phyloP scores from a whole-genome alignment of 2,329 filamentous ascomycete species.

The Colletotrichum liaoningense region DNA sequence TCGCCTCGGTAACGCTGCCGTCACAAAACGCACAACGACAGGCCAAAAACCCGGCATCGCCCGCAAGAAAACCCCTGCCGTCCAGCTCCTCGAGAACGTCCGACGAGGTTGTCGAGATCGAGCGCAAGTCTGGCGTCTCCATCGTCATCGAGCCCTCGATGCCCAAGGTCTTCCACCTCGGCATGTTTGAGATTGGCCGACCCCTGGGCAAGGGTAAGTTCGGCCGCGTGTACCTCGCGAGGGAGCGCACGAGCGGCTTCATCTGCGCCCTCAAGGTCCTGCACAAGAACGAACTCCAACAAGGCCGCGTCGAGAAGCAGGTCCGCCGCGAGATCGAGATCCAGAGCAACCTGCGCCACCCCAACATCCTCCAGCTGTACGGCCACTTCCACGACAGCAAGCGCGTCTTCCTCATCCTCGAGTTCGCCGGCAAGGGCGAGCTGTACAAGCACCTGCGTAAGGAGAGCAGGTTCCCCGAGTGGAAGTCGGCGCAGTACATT shows the following conservation, averaged over 20 bases:
- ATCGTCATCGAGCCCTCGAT: constrained; percentile 67
- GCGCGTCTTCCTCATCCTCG: constrained; percentile 87
- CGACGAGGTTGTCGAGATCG: constrained; percentile 62
- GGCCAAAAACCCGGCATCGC: constrained; percentile 59
- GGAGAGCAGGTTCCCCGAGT: constrained; percentile 84
- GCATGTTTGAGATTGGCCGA: constrained; percentile 94
- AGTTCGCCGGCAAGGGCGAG: constrained; percentile 88
- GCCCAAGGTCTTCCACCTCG: constrained; percentile 81
- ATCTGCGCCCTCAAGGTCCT: constrained; percentile 89
- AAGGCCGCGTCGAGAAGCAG: constrained; percentile 85
- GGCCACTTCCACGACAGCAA: constrained; percentile 92
- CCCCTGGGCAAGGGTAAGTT: constrained; percentile 91
- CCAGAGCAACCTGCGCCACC: constrained; percentile 86
- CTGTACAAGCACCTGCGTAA: constrained; percentile 87
- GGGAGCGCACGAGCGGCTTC: constrained; percentile 82
- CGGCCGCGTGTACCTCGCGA: constrained; percentile 85
- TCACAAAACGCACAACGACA: constrained; percentile 73
- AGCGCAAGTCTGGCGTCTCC: constrained; percentile 60
- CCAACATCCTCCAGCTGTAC: constrained; percentile 85
- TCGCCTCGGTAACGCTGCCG: constrained; percentile 74
- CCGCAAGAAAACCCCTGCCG: constrained; percentile 62
- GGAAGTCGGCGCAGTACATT: constrained; percentile 88
- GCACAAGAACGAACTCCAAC: constrained; percentile 85
- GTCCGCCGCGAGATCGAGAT: constrained; percentile 91
- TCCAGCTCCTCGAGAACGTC: constrained; percentile 51